A percentile compares a stretch with the other conserved stretches of the same genome.
Conservation (phyloP, 1,284 basidiomycete genomes). For the Cutaneotrichosporon arboriforme region DNA sequence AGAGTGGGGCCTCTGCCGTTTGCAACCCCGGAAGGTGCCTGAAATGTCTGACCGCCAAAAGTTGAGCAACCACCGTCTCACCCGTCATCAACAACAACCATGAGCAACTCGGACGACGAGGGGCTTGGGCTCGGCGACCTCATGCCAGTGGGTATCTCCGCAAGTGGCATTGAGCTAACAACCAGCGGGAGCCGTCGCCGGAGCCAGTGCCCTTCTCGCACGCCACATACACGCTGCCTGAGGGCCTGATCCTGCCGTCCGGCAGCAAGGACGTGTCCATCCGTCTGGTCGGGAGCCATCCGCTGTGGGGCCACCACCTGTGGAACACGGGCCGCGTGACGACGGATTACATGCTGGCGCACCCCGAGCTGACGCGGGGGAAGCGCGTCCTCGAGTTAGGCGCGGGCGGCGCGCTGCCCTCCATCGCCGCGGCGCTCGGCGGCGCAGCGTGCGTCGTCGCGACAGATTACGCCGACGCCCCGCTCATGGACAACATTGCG, state of each 20-base stretch:
- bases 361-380: constrained; percentile 36
- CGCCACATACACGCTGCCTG: constrained; percentile 40
- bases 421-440: constrained; percentile 64
- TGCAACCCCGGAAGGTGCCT: background rate
- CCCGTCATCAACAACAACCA: constrained; percentile 1
- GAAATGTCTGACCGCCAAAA: background rate
- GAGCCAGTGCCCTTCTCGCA: constrained; percentile 32
- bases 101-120: constrained; percentile 30
- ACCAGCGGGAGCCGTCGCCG: constrained; percentile 32
- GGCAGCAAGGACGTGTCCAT: constrained; percentile 54
- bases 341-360: constrained; percentile 63
- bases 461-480: constrained; percentile 85
- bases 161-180: constrained; percentile 10
- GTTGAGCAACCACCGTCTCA: background rate
- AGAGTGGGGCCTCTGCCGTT: too few relatives aligned
- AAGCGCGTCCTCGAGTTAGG: constrained; percentile 77
- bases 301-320: constrained; percentile 87
- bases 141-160: constrained; percentile 37
- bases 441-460: constrained; percentile 61
- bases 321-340: constrained; percentile 80
- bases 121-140: constrained; percentile 45
- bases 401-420: constrained; percentile 84
- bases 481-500: constrained; percentile 70
- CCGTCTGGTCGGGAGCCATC: constrained; percentile 76
- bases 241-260: constrained; percentile 11